Evolutionary conservation across 371 early-diverging fungal species (phyloP), one percentile per base, ranked within the genome.

Genomic region (Mortierella sp.): DNA sequence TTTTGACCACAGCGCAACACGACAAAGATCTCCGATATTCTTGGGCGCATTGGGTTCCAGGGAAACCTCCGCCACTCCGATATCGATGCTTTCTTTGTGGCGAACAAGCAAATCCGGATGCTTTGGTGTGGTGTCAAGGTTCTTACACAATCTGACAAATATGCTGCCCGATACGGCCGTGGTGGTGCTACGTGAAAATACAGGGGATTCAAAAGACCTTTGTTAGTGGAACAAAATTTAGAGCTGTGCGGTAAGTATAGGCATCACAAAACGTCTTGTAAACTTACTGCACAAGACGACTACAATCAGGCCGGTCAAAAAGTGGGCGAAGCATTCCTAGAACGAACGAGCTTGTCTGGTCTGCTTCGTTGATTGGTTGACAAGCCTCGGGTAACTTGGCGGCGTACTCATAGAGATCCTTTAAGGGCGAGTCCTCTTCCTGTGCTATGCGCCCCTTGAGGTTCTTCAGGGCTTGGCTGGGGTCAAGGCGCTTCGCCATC

Each of bases 201-300:
- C n/a, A n/a, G n/a, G n/a, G n/a, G n/a, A n/a, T n/a, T n/a, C n/a
- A n/a, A n/a, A n/a, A n/a, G n/a, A n/a, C n/a, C n/a, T n/a, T n/a
- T n/a, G n/a, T n/a, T n/a, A n/a, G n/a, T n/a, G n/a, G n/a, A n/a
- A n/a, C n/a, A n/a, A n/a, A n/a, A n/a, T n/a, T n/a, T n/a, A n/a
- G n/a, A n/a, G n/a, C n/a, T n/a, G n/a, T n/a, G n/a, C n/a, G n/a
- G n/a, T n/a, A n/a, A n/a, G n/a, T 2, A 60, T 19, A 60, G 55
- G 41, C 26, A 26, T 55, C n/a, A 47, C 46, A 47, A 43, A 54
- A 54, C 12, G 34, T 9, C 31, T 45, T 50, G 23, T 19, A 42
- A n/a, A 64, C 58, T 57, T 63, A 64, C 52, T 56, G 47, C 24
- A 48, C 63, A n/a, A 62, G 63, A n/a, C 50, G 63, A 54, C 55